Evolutionary conservation across 305 asterid species (phyloP), one percentile per base, ranked within the genome.

Genomic region (Stenogyne calaminthoides): DNA sequence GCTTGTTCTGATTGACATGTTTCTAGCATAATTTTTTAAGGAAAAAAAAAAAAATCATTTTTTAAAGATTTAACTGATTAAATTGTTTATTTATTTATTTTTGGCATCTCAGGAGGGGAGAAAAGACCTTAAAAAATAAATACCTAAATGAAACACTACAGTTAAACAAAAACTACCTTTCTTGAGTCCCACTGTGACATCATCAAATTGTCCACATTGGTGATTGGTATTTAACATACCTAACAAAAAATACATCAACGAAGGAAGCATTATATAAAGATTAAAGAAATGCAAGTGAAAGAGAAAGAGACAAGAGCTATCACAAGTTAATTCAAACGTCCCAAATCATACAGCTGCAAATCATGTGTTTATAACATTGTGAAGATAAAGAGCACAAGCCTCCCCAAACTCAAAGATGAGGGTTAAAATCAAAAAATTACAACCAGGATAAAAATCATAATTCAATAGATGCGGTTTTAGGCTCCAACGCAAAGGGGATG

Each of bases 361-460:
- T 19, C 57, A 46, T 69, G 76, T 46, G 60, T 12, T 37, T 46
- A 15, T 40, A 72, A 34, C 70, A 71, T 37, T 18, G 16, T 58
- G 74, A 54, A 74, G 70, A 67, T 68, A 46, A 63, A 47, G 2
- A 49, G 56, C 70, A 49, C 44, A 58, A 66, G 78, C 72, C 64
- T 39, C 76, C 25, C 59, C 74, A 76, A n/a, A 59, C 69, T 68
- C 71, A 44, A 66, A 60, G 6, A 56, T 18, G 27, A 22, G 58
- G 12, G 49, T 40, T 32, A 64, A 68, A 73, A 51, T 62, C 64
- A 54, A 69, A 78, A 12, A 61, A 67, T 73, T 80, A 73, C 72
- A 71, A 59, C 29, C 75, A 18, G 54, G 19, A 37, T 6, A 19
- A n/a, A 57, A 44, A 69, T 55, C 74, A 18, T 25, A 51, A 34